A percentile compares a stretch with the other conserved stretches of the same genome.
Conservation (phyloP, 2,329 filamentous ascomycete species). For the Apiospora malaysiana region DNA sequence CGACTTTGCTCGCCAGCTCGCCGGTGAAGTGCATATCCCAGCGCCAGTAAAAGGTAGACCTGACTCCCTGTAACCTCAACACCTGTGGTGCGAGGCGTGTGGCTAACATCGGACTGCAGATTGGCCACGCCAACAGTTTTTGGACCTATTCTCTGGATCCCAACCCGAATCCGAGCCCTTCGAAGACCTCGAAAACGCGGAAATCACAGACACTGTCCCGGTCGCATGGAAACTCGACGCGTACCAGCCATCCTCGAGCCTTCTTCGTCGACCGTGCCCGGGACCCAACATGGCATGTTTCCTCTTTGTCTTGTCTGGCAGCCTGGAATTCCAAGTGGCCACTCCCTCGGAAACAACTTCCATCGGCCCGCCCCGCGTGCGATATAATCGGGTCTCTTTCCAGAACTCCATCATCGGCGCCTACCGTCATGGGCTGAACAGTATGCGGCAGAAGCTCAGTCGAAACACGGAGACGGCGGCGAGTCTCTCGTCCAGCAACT, state of each 20-base stretch:
- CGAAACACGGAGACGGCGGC: not conserved
- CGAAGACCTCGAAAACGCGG: not conserved
- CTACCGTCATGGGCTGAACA: not conserved
- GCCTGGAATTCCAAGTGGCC: not conserved
- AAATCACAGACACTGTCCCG: not conserved
- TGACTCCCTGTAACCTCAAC: too few relatives aligned
- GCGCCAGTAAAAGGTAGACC: not conserved
- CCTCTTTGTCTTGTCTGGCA: not conserved
- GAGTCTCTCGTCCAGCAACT: not conserved
- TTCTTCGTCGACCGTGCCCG: not conserved
- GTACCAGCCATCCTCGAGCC: not conserved
- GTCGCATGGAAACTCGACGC: not conserved
- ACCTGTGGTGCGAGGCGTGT: too few relatives aligned
- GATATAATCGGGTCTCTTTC: slow-evolving; percentile 2
- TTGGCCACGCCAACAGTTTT: not conserved
- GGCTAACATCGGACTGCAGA: not conserved
- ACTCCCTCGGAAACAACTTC: not conserved
- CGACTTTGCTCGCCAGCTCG: not conserved
- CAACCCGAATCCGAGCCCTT: not conserved
- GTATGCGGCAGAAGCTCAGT: not conserved
- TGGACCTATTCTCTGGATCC: not conserved
- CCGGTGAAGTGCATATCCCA: not conserved
- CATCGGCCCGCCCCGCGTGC: not conserved
- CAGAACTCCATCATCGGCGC: not conserved
- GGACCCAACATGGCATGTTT: not conserved